Percentiles rank a stretch among this genome's conserved stretches.
Evolutionary conservation across 192 early-diverging fungal species (phyloP).

Genomic region (Podila epicladia): DNA sequence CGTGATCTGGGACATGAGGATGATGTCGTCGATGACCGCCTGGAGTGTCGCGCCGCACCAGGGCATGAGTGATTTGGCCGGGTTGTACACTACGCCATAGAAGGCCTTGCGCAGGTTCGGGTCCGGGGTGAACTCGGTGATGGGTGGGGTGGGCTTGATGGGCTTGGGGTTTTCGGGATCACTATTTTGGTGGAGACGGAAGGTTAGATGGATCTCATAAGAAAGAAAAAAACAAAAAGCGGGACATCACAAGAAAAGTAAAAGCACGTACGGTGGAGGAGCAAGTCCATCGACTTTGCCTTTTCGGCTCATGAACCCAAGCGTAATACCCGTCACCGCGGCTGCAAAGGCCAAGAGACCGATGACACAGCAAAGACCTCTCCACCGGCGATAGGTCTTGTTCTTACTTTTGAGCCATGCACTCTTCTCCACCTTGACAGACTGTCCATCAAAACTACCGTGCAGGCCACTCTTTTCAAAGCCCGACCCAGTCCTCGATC

Average conservation of each 20-base stretch:
- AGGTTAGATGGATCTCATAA: not conserved
- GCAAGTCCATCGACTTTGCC: conserved; percentile 42
- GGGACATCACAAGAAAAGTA: not conserved
- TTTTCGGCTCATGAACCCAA: conserved; percentile 22
- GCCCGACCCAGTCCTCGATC: too few relatives aligned
- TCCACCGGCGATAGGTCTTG: conserved; percentile 25
- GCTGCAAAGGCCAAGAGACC: conserved; percentile 17
- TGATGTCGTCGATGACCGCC: conserved; percentile 50
- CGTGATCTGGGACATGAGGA: conserved; percentile 53
- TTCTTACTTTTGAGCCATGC: conserved; percentile 23
- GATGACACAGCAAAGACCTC: conserved; percentile 16
- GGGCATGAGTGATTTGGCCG: conserved; percentile 46
- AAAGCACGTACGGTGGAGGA: conserved; percentile 17
- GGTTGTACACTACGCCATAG: conserved; percentile 55
- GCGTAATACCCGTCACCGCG: conserved; percentile 17
- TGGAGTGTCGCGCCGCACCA: conserved; percentile 49
- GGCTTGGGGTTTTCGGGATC: conserved; percentile 4
- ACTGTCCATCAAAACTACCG: not conserved
- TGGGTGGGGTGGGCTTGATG: conserved; percentile 1
- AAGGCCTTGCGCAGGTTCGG: conserved; percentile 48
- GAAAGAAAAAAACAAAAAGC: not conserved
- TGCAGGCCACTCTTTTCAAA: too few relatives aligned
- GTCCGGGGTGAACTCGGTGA: conserved; percentile 36
- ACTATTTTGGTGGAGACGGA: not conserved
- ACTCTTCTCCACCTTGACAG: conserved; percentile 5